Conservation (phyloP, 192 early-diverging fungal genomes). For the Dissophora globulifera region DNA sequence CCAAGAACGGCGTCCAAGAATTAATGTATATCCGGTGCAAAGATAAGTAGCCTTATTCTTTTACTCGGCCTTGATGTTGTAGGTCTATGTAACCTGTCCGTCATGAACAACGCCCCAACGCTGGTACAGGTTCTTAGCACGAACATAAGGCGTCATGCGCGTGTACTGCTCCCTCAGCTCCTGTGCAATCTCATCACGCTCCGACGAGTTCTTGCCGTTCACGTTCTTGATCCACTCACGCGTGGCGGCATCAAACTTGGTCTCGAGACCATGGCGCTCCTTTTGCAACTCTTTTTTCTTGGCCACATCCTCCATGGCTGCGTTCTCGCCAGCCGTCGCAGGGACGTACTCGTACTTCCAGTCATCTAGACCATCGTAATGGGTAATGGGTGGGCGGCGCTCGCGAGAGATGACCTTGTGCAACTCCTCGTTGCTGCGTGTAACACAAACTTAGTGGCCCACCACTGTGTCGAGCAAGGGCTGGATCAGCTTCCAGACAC, state of each 20-base stretch:
- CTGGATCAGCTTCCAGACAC: conserved; percentile 81
- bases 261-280: conserved; percentile 48
- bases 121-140: conserved; percentile 57
- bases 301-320: conserved; percentile 54
- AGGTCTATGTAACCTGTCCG: conserved; percentile 47
- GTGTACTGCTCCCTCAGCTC: conserved; percentile 59
- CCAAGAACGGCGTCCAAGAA: no score
- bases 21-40: no score
- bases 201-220: conserved; percentile 52
- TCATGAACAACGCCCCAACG: conserved; percentile 52
- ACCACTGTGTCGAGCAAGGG: conserved; percentile 90
- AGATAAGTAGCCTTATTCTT: no score
- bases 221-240: conserved; percentile 61
- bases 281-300: conserved; percentile 47
- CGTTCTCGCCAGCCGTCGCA: conserved; percentile 38
- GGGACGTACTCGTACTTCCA: conserved; percentile 66
- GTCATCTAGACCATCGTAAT: conserved; percentile 68
- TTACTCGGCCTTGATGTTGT: conserved; percentile 53
- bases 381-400: conserved; percentile 69
- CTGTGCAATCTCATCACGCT: conserved; percentile 54
- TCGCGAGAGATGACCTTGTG: conserved; percentile 67
- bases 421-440: conserved; percentile 66
- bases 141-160: conserved; percentile 61
- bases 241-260: conserved; percentile 59
- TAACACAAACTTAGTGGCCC: conserved; percentile 82